Evolutionary conservation across 176 grass and related monocot species (phyloP).

Genomic region (Aechmea fasciata): DNA sequence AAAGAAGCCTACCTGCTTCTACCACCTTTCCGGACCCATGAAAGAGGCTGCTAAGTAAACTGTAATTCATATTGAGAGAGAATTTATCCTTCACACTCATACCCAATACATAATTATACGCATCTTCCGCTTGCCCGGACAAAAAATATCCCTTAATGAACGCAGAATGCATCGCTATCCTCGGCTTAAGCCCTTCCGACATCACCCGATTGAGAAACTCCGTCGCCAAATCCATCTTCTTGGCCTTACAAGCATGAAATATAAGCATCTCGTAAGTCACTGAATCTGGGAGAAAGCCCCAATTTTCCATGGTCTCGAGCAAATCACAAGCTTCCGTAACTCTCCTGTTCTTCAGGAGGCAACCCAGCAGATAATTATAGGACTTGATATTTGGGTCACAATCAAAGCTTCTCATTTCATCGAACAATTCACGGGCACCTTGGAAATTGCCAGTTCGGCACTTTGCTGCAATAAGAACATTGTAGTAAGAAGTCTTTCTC

Average conservation of each 20-base stretch:
- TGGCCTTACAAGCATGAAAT: constrained; percentile 53
- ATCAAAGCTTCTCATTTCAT: constrained; percentile 55
- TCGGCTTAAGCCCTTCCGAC: constrained; percentile 39
- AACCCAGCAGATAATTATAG: constrained; percentile 74
- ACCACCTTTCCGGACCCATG: constrained; percentile 26
- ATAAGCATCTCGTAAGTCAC: constrained; percentile 55
- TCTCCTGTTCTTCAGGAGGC: constrained; percentile 59
- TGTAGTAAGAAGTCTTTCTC: constrained; percentile 46
- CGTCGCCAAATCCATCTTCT: constrained; percentile 51
- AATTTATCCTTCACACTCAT: constrained; percentile 52
- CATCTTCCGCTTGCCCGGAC: constrained; percentile 38
- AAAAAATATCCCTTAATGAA: constrained; percentile 77
- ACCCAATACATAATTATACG: constrained; percentile 40
- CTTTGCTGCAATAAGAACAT: constrained; percentile 50
- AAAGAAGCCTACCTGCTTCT: constrained; percentile 59
- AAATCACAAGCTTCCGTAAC: constrained; percentile 52
- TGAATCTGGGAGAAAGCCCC: constrained; percentile 26
- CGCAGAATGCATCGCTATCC: constrained; percentile 51
- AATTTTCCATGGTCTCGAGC: constrained; percentile 60
- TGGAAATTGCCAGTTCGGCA: constrained; percentile 51
- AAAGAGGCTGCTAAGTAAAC: constrained; percentile 48
- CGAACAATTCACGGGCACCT: constrained; percentile 57
- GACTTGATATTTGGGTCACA: constrained; percentile 56
- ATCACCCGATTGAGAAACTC: constrained; percentile 54
- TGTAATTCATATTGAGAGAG: constrained; percentile 66